Percentiles rank a stretch among this genome's conserved stretches.
phyloP scores from a whole-genome alignment of 1,284 basidiomycete species.

The Cystobasidium sp. region DNA sequence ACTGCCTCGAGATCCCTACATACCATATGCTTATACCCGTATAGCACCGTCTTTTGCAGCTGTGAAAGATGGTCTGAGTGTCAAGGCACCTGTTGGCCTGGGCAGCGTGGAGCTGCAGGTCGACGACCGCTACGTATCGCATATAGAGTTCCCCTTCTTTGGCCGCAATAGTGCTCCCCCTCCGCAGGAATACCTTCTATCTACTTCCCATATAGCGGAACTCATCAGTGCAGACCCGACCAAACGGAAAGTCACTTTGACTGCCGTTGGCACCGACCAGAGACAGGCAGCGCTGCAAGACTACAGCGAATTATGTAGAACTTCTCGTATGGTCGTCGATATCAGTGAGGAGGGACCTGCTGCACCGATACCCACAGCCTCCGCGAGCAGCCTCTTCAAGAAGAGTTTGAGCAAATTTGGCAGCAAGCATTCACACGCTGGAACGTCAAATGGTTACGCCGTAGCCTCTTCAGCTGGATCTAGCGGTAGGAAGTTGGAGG shows the following conservation, averaged over 20 bases:
- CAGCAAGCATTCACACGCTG: background rate
- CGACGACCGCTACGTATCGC: slow-evolving; percentile 24
- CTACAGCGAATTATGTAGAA: slow-evolving; percentile 20
- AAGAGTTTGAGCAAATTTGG: slow-evolving; percentile 18
- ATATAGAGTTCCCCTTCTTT: slow-evolving; percentile 37
- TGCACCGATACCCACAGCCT: slow-evolving; percentile 30
- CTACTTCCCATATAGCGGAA: slow-evolving; percentile 26
- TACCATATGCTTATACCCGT: slow-evolving; percentile 30
- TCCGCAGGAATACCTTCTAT: slow-evolving; percentile 25
- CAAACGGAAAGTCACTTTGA: slow-evolving; percentile 36
- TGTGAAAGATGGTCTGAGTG: slow-evolving; percentile 30
- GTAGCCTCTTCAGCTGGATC: background rate
- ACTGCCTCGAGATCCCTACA: slow-evolving; percentile 34
- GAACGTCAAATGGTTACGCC: background rate
- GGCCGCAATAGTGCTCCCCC: slow-evolving; percentile 17
- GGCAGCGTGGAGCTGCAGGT: slow-evolving; percentile 37
- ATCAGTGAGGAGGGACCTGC: slow-evolving; percentile 36
- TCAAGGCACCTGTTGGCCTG: slow-evolving; percentile 32
- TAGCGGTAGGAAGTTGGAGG: slow-evolving; percentile 15
- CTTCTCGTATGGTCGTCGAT: slow-evolving; percentile 16
- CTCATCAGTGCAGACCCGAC: slow-evolving; percentile 19
- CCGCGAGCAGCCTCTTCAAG: slow-evolving; percentile 4
- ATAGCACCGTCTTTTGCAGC: slow-evolving; percentile 35
- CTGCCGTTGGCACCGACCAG: slow-evolving; percentile 40
- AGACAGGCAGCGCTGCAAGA: slow-evolving; percentile 40